phyloP scores from a whole-genome alignment of 768 basidiomycete species.

The Trametes cubensis region DNA sequence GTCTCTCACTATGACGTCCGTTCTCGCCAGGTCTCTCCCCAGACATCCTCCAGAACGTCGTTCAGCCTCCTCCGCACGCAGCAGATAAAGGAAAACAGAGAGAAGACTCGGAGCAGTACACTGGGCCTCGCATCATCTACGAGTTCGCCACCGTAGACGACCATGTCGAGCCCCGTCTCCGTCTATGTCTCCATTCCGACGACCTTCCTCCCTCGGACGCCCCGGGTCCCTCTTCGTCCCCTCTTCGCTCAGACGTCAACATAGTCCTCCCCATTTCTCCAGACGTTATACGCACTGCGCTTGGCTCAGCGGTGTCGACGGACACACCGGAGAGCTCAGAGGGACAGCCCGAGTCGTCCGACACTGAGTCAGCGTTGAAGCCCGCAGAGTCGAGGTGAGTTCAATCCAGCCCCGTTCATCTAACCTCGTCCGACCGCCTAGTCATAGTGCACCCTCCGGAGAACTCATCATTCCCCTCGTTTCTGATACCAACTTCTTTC shows the following conservation, averaged over 20 bases:
- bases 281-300: conserved; percentile 1
- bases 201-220: conserved; percentile 1
- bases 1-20: not conserved
- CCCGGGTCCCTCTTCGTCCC: not conserved
- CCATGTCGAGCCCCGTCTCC: conserved; percentile 57
- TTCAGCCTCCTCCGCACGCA: conserved; percentile 14
- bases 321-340: not conserved
- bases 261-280: conserved; percentile 6
- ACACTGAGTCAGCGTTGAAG: not conserved
- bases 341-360: not conserved
- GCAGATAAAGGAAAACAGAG: conserved; percentile 32
- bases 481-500: conserved; percentile 82
- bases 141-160: conserved; percentile 54
- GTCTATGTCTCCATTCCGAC: conserved; percentile 47
- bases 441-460: conserved; percentile 1
- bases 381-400: not conserved
- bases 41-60: conserved; percentile 32
- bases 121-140: conserved; percentile 48
- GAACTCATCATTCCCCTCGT: conserved; percentile 79
- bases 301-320: not conserved
- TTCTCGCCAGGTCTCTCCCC: conserved; percentile 38
- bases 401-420: conserved; percentile 8
- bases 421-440: conserved; percentile 13
- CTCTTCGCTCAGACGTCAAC: not conserved
- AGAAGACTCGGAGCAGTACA: conserved; percentile 2